These are phyloP conservation scores for Saksenaea oblongispora DNA, from an alignment of 371 early-diverging fungal species.

Conservation along the genomic window DNA sequence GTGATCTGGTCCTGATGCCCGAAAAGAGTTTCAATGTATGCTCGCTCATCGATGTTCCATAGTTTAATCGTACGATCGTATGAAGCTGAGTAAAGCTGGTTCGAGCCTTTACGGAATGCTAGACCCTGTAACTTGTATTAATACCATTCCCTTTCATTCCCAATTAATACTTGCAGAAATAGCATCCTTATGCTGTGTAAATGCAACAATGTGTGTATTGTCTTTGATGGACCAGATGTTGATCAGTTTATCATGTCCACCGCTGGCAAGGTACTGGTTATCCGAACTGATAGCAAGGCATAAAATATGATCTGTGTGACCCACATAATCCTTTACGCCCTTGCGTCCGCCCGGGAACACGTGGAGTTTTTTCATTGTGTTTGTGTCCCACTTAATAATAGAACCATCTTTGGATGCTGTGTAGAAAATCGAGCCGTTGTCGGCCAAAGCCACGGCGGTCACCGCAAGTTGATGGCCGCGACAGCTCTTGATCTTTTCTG, in stretches of 20 bases:
- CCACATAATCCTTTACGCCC: conserved; percentile 70
- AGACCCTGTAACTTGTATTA: conserved; percentile 57
- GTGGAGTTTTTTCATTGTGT: conserved; percentile 59
- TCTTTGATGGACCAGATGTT: conserved; percentile 88
- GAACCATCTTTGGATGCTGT: conserved; percentile 90
- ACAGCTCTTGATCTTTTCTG: conserved; percentile 33
- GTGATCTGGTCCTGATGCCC: conserved; percentile 95
- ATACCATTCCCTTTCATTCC: not conserved
- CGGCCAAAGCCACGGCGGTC: conserved; percentile 76
- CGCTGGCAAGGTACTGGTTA: conserved; percentile 78
- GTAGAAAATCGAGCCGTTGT: conserved; percentile 71
- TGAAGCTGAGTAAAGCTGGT: conserved; percentile 91
- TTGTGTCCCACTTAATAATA: conserved; percentile 80
- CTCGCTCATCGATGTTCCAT: conserved; percentile 91
- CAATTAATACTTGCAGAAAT: conserved; percentile 59
- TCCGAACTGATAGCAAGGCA: conserved; percentile 83
- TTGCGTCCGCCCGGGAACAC: conserved; percentile 75
- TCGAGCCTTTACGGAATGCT: conserved; percentile 79
- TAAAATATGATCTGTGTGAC: conserved; percentile 85
- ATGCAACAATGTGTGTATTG: conserved; percentile 67
- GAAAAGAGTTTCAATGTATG: conserved; percentile 96
- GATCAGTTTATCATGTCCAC: conserved; percentile 89
- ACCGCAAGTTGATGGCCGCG: conserved; percentile 77
- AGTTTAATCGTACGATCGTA: conserved; percentile 93
- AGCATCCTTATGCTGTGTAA: conserved; percentile 91